These are phyloP conservation scores for Tulasnella sp. DNA, from an alignment of 768 basidiomycete genomes.

Conservation along the genomic window DNA sequence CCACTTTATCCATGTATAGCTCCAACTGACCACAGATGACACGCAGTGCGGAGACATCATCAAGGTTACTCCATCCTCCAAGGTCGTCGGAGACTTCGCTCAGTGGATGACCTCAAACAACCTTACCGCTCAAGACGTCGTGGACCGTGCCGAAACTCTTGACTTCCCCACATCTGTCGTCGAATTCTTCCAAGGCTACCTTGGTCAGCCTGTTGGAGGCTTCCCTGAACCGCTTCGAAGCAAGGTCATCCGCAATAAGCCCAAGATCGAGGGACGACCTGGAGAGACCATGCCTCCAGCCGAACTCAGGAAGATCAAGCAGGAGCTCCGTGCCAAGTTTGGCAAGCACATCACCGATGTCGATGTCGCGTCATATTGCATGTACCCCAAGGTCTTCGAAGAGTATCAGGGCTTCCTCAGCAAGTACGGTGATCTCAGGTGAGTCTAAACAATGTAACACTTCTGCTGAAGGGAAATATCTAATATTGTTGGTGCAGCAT, in stretches of 20 bases:
- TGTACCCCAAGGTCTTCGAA: conserved; percentile 99
- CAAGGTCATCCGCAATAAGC: conserved; percentile 86
- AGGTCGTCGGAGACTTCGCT: conserved; percentile 98
- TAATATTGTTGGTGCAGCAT: conserved; percentile 46
- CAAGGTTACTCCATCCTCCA: conserved; percentile 99
- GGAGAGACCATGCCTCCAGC: conserved; percentile 80
- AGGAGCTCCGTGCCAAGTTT: conserved; percentile 84
- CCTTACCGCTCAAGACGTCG: conserved; percentile 76
- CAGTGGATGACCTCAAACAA: conserved; percentile 99
- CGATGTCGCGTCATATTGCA: conserved; percentile 91
- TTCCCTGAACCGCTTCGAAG: conserved; percentile 96
- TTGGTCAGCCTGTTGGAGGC: conserved; percentile 95
- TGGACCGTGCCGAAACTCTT: conserved; percentile 76
- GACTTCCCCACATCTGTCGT: conserved; percentile 97
- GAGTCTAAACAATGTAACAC: conserved; percentile 25
- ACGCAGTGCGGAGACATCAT: conserved; percentile 89
- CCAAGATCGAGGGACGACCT: conserved; percentile 88
- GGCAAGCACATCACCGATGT: conserved; percentile 90
- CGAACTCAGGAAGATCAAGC: conserved; percentile 95
- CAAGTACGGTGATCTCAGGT: conserved; percentile 94
- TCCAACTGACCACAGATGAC: neutral
- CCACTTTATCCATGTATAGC: neutral
- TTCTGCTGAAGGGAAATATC: neutral
- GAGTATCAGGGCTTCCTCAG: conserved; percentile 92
- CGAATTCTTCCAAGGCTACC: conserved; percentile 99